Conservation (phyloP, 495 filamentous ascomycete genomes). For the Peziza echinospora region DNA sequence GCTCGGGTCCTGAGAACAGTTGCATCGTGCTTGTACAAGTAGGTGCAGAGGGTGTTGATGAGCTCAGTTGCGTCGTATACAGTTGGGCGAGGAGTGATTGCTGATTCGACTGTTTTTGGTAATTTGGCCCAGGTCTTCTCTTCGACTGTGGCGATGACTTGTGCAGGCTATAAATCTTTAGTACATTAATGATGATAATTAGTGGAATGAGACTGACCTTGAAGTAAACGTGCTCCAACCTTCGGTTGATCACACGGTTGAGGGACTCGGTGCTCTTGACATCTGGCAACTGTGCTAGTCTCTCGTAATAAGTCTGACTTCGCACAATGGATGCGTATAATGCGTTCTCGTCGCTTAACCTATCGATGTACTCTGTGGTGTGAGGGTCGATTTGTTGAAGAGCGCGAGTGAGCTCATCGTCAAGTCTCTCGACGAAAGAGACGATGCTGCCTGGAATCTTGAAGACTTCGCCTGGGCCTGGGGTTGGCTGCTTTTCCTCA, state of each 20-base stretch:
- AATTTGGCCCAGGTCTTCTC: conserved; percentile 79
- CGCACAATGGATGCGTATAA: conserved; percentile 83
- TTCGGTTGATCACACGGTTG: conserved; percentile 80
- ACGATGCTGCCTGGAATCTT: conserved; percentile 84
- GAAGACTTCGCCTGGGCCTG: conserved; percentile 45
- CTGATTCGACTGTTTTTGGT: conserved; percentile 46
- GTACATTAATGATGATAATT: no score
- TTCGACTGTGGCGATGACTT: conserved; percentile 81
- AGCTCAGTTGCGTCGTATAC: conserved; percentile 38
- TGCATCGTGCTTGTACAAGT: conserved; percentile 80
- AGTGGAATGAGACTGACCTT: conserved; percentile 54
- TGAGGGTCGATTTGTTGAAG: conserved; percentile 94
- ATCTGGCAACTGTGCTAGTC: conserved; percentile 18
- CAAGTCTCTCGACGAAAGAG: conserved; percentile 82
- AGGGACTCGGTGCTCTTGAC: conserved; percentile 48
- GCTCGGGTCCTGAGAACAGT: conserved; percentile 89
- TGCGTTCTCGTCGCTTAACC: conserved; percentile 73
- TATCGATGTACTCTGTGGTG: conserved; percentile 94
- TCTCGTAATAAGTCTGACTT: conserved; percentile 65
- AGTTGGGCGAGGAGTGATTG: conserved; percentile 49
- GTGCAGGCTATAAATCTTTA: conserved; percentile 44
- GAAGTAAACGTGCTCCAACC: conserved; percentile 96
- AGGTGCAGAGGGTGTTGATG: conserved; percentile 75
- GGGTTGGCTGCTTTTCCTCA: conserved; percentile 70
- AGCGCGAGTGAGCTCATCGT: conserved; percentile 91